Evolutionary conservation across 106 monocot species (phyloP).

Genomic region (Dendrobium officinale): DNA sequence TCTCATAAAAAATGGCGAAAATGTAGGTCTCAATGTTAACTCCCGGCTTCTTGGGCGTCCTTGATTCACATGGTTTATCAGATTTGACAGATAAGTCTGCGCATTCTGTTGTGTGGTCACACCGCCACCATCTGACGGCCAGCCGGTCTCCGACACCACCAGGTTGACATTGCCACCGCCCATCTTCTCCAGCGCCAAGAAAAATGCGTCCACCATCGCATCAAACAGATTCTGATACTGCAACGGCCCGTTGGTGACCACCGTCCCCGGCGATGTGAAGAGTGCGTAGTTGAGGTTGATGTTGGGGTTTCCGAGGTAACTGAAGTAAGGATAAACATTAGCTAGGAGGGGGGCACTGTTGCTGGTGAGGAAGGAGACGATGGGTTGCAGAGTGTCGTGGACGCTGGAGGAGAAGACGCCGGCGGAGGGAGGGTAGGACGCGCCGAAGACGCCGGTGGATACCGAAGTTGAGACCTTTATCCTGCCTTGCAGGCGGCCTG

Average conservation of each 20-base stretch:
- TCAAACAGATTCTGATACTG: slow-evolving; percentile 9
- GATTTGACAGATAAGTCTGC: slow-evolving; percentile 8
- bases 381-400: background rate
- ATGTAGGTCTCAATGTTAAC: slow-evolving; percentile 18
- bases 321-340: slow-evolving; percentile 19
- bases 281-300: slow-evolving; percentile 3
- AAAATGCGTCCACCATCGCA: slow-evolving; percentile 16
- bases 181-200: slow-evolving; percentile 6
- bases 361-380: background rate
- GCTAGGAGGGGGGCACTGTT: background rate
- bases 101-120: slow-evolving; percentile 16
- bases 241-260: background rate
- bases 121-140: slow-evolving; percentile 11
- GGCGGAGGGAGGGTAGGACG: slow-evolving; percentile 11
- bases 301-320: background rate
- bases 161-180: slow-evolving; percentile 6
- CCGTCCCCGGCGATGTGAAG: background rate
- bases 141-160: slow-evolving; percentile 24
- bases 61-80: slow-evolving; percentile 6
- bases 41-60: slow-evolving; percentile 23
- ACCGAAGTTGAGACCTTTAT: slow-evolving; percentile 11
- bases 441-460: slow-evolving; percentile 6
- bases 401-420: background rate
- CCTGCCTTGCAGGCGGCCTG: background rate
- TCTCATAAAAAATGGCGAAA: slow-evolving; percentile 34